Percentiles rank a stretch among this genome's conserved stretches.
These are phyloP conservation scores for Phytophthora cactorum DNA, from an alignment of 352 stramenopile species.

Conservation along the genomic window DNA sequence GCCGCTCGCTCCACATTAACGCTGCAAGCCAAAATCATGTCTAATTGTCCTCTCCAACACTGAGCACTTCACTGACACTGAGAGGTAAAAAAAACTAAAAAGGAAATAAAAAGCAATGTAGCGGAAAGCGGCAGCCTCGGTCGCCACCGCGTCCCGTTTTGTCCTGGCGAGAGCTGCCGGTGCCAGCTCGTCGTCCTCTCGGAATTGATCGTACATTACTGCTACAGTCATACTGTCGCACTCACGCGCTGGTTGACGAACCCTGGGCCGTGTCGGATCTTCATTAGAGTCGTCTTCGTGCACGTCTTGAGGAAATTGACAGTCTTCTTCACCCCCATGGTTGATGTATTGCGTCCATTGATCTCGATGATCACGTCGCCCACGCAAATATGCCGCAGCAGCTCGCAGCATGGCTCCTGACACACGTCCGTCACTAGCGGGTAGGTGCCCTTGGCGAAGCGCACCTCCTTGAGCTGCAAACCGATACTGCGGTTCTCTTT, in stretches of 20 bases:
- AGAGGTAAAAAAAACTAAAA: slow-evolving; percentile 37
- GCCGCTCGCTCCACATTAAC: slow-evolving; percentile 3
- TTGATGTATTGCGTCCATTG: slow-evolving; percentile 88
- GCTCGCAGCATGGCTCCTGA: slow-evolving; percentile 84
- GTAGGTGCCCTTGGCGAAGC: slow-evolving; percentile 78
- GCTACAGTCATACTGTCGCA: slow-evolving; percentile 63
- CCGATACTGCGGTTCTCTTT: slow-evolving; percentile 89
- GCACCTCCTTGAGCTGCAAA: slow-evolving; percentile 84
- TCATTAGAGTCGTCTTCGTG: slow-evolving; percentile 87
- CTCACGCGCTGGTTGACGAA: slow-evolving; percentile 81
- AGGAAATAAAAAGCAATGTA: slow-evolving; percentile 32
- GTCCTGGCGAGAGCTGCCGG: slow-evolving; percentile 16
- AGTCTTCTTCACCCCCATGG: slow-evolving; percentile 91
- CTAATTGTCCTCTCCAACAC: slow-evolving; percentile 44
- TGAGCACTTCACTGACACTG: slow-evolving; percentile 59
- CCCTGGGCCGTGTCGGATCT: slow-evolving; percentile 81
- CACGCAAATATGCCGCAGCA: slow-evolving; percentile 83
- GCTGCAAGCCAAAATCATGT: slow-evolving; percentile 41
- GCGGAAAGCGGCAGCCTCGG: slow-evolving; percentile 7
- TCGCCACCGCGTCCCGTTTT: slow-evolving; percentile 12
- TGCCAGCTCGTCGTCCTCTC: slow-evolving; percentile 26
- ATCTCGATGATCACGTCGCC: slow-evolving; percentile 90
- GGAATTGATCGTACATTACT: slow-evolving; percentile 50
- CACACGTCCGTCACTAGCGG: slow-evolving; percentile 85
- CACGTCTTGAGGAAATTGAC: slow-evolving; percentile 87